A percentile compares a stretch with the other conserved stretches of the same genome.
Evolutionary conservation across 345 rosid genomes (phyloP).

Genomic region (Linum lewisii): DNA sequence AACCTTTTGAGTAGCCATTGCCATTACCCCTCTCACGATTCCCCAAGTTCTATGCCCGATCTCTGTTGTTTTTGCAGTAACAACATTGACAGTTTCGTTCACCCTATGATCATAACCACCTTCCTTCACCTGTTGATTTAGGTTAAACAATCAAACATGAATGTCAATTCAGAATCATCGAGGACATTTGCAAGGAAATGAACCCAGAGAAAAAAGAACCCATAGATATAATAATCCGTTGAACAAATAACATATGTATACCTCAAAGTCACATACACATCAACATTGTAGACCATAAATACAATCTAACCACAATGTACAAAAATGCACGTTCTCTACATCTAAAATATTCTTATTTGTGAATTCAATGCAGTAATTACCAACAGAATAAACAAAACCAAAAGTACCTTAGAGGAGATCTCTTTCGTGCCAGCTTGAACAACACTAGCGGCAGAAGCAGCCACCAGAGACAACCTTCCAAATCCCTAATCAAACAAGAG

Average conservation of each 20-base stretch:
- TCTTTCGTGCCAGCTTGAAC: constrained; percentile 84
- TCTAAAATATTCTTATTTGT: no score
- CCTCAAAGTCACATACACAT: not conserved
- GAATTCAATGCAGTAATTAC: not conserved
- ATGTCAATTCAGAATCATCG: not conserved
- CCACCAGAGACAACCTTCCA: constrained; percentile 75
- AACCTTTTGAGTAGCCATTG: constrained; percentile 78
- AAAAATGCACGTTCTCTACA: no score
- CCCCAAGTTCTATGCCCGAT: constrained; percentile 99
- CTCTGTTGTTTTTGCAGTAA: constrained; percentile 75
- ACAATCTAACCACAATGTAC: not conserved
- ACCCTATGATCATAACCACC: constrained; percentile 87
- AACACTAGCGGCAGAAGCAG: constrained; percentile 75
- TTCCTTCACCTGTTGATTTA: constrained; percentile 63
- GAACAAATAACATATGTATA: not conserved
- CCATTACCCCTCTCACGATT: constrained; percentile 92
- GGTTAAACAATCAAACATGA: constrained; percentile 1
- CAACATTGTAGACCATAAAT: not conserved
- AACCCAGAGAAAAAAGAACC: not conserved
- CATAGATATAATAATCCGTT: not conserved
- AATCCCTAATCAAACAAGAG: constrained; percentile 42
- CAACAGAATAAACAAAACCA: not conserved
- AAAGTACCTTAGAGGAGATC: constrained; percentile 58
- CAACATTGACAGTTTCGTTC: constrained; percentile 86
- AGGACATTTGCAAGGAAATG: not conserved